Conservation (phyloP, 106 monocot genomes). For the Amphibolis antarctica region DNA sequence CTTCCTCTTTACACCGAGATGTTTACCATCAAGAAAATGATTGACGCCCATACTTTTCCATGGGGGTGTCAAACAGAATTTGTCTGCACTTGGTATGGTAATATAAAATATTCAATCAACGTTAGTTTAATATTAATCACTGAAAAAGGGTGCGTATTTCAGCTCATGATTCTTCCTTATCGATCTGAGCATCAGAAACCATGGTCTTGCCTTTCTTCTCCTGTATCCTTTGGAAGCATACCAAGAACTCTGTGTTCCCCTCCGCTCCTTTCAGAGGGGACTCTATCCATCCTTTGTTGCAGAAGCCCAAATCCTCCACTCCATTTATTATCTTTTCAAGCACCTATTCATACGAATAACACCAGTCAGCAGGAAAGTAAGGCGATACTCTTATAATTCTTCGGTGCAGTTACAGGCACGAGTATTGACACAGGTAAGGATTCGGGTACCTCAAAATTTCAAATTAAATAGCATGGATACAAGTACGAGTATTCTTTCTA, state of each 20-base stretch:
- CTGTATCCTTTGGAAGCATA: constrained; percentile 49
- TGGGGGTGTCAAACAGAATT: too few relatives aligned
- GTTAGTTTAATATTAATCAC: neutral
- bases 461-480: too few relatives aligned
- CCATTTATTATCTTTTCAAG: constrained; percentile 84
- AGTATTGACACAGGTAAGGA: too few relatives aligned
- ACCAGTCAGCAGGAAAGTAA: neutral
- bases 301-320: constrained; percentile 72
- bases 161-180: neutral
- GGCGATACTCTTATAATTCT: too few relatives aligned
- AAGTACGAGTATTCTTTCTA: too few relatives aligned
- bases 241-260: constrained; percentile 86
- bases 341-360: constrained; percentile 31
- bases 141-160: neutral
- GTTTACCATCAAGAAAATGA: too few relatives aligned
- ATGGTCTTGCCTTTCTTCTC: neutral
- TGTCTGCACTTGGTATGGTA: too few relatives aligned
- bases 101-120: too few relatives aligned
- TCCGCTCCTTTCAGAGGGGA: constrained; percentile 89
- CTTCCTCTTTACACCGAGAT: too few relatives aligned
- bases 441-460: too few relatives aligned
- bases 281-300: constrained; percentile 79
- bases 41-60: too few relatives aligned
- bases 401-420: neutral
- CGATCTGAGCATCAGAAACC: neutral